A percentile compares a stretch with the other conserved stretches of the same genome.
phyloP scores from a whole-genome alignment of 2,329 filamentous ascomycete species.

The Monascus ruber region DNA sequence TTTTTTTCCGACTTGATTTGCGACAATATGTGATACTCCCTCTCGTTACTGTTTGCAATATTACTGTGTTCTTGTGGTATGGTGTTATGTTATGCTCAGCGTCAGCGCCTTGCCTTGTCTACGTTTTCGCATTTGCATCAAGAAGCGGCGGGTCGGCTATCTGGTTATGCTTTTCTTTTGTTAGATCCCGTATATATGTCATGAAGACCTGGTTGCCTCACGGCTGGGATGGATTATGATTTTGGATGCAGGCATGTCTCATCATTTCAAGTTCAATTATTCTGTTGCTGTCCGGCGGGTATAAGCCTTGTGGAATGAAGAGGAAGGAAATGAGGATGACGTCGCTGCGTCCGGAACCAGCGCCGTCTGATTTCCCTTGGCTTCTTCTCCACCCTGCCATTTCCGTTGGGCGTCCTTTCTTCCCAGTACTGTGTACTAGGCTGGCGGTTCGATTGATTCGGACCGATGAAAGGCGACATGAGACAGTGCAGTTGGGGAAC shows the following conservation, averaged over 20 bases:
- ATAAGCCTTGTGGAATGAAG: background rate
- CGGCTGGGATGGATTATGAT: slow-evolving; percentile 34
- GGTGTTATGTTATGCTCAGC: slow-evolving; percentile 39
- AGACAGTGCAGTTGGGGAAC: slow-evolving; percentile 8
- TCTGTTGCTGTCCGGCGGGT: background rate
- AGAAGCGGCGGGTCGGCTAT: slow-evolving; percentile 39
- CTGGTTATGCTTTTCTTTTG: slow-evolving; percentile 26
- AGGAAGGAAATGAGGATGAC: background rate
- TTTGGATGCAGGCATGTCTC: slow-evolving; percentile 28
- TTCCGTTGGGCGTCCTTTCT: slow-evolving; percentile 23
- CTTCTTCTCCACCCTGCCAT: slow-evolving; percentile 18
- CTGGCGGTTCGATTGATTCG: slow-evolving; percentile 17
- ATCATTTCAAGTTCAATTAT: slow-evolving; percentile 10
- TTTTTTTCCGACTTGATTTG: slow-evolving; percentile 7
- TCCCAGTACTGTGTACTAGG: slow-evolving; percentile 29
- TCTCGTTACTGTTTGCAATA: slow-evolving; percentile 27
- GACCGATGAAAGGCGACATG: slow-evolving; percentile 7
- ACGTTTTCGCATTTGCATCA: slow-evolving; percentile 21
- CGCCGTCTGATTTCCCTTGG: slow-evolving; percentile 8
- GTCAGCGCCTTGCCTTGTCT: slow-evolving; percentile 29
- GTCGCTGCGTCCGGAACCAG: slow-evolving; percentile 9
- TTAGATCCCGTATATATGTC: slow-evolving; percentile 33
- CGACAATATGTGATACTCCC: slow-evolving; percentile 22
- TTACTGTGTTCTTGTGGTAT: slow-evolving; percentile 22
- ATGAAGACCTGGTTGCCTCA: slow-evolving; percentile 39